Base-by-base conservation (phyloP, 2,329 filamentous ascomycete species). In the Nothopassalora personata region DNA sequence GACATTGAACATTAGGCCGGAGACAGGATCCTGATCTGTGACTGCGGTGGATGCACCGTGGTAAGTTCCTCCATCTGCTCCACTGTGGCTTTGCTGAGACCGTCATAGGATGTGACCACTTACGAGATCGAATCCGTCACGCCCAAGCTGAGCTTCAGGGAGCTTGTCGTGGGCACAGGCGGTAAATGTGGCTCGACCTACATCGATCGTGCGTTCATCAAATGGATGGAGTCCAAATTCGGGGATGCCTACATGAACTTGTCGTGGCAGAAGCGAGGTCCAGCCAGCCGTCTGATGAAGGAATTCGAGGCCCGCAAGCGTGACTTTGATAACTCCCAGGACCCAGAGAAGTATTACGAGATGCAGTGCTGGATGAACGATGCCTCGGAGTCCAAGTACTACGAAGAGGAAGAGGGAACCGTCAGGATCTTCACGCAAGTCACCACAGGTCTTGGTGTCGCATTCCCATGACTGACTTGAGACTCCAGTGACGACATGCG, bases 121-220 rank as follows among this genome's bases (percentile, higher is more conserved):
- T 62, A 61, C 49, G 53, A 54, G 13, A 60, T 64, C 19, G 46
- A 28, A 6, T 48, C 10, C 10, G 58, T 56, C 9, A 2, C 13
- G 1, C 59, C 59, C 0, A 56, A 56, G 33, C 28, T 64, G 2
- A 13, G 4, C 0, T 64, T 64, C 48, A 55, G 58, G 13, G 59
- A 62, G 49, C 51, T 58, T 1, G n/a, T 61, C 1, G 57, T 62
- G 2, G 59, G 61, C 11, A 57, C 34, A 15, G 59, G 61, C 9
- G 61, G 61, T 27, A 61, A 64, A 13, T 64, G 61, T 46, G 61
- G 61, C 1, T 64, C 61, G 1, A 62, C 61, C 2, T 64, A 58
- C 53, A 60, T 64, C 18, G 59, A 64, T 33, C 57, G 59, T 11
- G 47, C 57, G 6, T 61, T 63, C 61, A 55, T 61, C 23, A 52